Conservation (phyloP, 1,139 yeast genomes). For the Scheffersomyces segobiensis region DNA sequence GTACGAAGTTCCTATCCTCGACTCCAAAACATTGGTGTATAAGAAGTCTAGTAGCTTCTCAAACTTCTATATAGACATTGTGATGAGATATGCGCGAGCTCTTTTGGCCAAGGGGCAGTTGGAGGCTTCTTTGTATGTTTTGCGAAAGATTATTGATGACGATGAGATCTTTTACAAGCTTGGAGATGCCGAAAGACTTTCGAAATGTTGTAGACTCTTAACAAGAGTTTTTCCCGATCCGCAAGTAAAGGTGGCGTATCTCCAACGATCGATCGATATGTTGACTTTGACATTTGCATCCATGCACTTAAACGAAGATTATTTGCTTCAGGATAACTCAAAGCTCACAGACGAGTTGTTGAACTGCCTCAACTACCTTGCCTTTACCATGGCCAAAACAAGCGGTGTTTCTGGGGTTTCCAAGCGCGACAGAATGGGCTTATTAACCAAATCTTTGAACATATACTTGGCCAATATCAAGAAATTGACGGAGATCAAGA, state of each 20-base stretch:
- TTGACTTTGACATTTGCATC: conserved; percentile 29
- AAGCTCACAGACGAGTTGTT: conserved; percentile 42
- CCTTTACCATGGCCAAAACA: conserved; percentile 30
- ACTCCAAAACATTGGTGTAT: conserved; percentile 29
- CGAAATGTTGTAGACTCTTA: conserved; percentile 43
- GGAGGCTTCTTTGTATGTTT: conserved; percentile 29
- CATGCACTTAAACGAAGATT: conserved; percentile 26
- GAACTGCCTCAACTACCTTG: conserved; percentile 34
- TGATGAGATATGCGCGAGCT: conserved; percentile 43
- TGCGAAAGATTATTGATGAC: conserved; percentile 33
- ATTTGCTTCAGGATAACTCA: conserved; percentile 27
- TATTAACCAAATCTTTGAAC: conserved; percentile 28
- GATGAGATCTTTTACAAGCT: conserved; percentile 40
- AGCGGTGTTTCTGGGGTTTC: conserved; percentile 1
- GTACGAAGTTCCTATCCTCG: conserved; percentile 37
- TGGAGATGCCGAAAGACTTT: conserved; percentile 48
- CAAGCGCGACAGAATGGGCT: conserved; percentile 11
- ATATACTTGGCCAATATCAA: conserved; percentile 42
- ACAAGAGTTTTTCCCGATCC: conserved; percentile 27
- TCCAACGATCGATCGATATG: conserved; percentile 46
- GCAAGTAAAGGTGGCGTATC: conserved; percentile 32
- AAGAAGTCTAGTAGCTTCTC: conserved; percentile 35
- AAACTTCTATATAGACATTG: conserved; percentile 48
- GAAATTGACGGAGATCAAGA: conserved; percentile 22
- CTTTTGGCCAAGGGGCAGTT: conserved; percentile 44